phyloP scores from a whole-genome alignment of 1,284 basidiomycete species.

The Cryptococcus sp. region DNA sequence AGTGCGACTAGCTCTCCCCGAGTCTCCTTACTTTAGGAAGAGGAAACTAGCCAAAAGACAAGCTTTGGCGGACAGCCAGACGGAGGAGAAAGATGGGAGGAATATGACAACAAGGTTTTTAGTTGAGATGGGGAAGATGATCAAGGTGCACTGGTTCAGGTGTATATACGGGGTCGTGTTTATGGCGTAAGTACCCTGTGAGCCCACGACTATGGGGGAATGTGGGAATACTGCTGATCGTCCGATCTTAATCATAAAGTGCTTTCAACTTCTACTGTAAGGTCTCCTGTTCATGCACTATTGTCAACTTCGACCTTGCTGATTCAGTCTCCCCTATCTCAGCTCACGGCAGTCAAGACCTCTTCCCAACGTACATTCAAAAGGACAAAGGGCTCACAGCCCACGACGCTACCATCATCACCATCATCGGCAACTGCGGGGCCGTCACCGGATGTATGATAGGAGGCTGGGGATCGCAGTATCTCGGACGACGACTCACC shows the following conservation, averaged over 20 bases:
- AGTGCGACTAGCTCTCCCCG: slow-evolving; percentile 69
- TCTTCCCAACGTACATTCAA: slow-evolving; percentile 27
- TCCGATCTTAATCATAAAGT: slow-evolving; percentile 30
- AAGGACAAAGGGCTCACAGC: slow-evolving; percentile 20
- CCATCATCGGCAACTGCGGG: slow-evolving; percentile 72
- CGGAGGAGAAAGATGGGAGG: slow-evolving; percentile 22
- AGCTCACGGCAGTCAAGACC: slow-evolving; percentile 56
- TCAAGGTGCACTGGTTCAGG: slow-evolving; percentile 71
- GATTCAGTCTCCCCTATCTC: too few species aligned
- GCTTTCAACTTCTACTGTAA: slow-evolving; percentile 87
- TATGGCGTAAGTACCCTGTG: slow-evolving; percentile 37
- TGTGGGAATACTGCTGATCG: slow-evolving; percentile 69
- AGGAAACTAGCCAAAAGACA: slow-evolving; percentile 26
- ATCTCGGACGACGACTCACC: slow-evolving; percentile 67
- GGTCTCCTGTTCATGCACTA: neutral
- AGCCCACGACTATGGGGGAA: slow-evolving; percentile 76
- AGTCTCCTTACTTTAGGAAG: slow-evolving; percentile 65
- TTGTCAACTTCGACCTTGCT: neutral
- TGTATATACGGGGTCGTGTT: slow-evolving; percentile 68
- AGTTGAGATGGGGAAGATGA: slow-evolving; percentile 64
- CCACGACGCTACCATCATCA: slow-evolving; percentile 69
- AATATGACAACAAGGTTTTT: slow-evolving; percentile 55
- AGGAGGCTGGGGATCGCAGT: slow-evolving; percentile 73
- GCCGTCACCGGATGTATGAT: slow-evolving; percentile 70
- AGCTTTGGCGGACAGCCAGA: slow-evolving; percentile 16